Base-by-base conservation (phyloP, 2,329 filamentous ascomycete genomes). In the Pseudonectria foliicola region DNA sequence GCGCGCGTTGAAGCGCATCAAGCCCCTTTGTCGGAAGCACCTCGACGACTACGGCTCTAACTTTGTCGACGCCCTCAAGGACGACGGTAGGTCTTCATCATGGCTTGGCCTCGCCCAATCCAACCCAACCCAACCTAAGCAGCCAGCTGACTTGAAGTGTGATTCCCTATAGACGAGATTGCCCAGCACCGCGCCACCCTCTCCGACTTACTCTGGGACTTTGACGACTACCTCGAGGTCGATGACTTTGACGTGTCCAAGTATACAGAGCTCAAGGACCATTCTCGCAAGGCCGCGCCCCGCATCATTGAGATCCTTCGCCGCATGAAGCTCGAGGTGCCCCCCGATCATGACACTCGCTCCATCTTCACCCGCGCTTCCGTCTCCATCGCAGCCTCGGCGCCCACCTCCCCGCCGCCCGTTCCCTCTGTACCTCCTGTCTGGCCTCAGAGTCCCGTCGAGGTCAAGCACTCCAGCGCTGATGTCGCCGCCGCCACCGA, bases 141-240 rank as follows among this genome's bases (percentile, higher is more conserved):
- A 12, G 34, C 14, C n/a, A n/a, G 21, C 11, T 10, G 27, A 29
- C 26, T 4, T 24, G 13, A 11, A 34, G 38, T 54, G 34, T 54
- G 34, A 13, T 7, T 13, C 10, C 25, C 8, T 13, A 11, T 42
- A 75, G 73, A 70, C 36, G 68, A 68, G 24, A 71, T 77, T 34
- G 64, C 68, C 34, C 54, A 62, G 29, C 67, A 64, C 38, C 62
- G 71, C 29, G 57, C 60, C 13, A 61, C 68, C 36, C 57, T 77
- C 27, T 68, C 63, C 38, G 64, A 70, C 30, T 47, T 74, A 15
- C 54, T 76, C 6, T 77, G 71, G 64, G 72, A 71, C 33, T 75
- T 77, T 44, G 73, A 77, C 36, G 72, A 77, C 34, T 74, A 61
- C 43, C 54, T 69, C 40, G 67, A 72, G 32, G 45, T 56, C 11